phyloP scores from a whole-genome alignment of 768 basidiomycete species.

The Serendipita vermifera region DNA sequence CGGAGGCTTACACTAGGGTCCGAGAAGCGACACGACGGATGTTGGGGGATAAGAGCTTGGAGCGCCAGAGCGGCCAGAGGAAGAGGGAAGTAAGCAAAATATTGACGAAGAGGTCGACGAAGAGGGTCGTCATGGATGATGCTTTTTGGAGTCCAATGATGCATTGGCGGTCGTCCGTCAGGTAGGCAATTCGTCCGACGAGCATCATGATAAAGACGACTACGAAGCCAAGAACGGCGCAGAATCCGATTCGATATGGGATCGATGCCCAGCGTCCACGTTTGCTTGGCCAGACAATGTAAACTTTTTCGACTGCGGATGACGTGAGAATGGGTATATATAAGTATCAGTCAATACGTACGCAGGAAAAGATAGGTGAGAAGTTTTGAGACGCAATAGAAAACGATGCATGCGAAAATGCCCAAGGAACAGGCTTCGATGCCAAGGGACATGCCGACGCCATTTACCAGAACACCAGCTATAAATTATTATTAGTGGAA shows the following conservation, averaged over 20 bases:
- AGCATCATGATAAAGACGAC: slow-evolving; percentile 30
- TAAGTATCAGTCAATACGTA: slow-evolving; percentile 32
- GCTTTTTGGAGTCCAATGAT: slow-evolving; percentile 35
- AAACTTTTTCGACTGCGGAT: slow-evolving; percentile 13
- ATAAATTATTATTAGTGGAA: not conserved
- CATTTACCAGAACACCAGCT: slow-evolving; percentile 35
- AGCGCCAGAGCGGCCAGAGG: slow-evolving; percentile 33
- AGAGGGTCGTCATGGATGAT: slow-evolving; percentile 18
- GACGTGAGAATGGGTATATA: slow-evolving; percentile 15
- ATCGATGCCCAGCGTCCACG: slow-evolving; percentile 27
- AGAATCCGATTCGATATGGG: slow-evolving; percentile 30
- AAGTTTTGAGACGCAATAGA: slow-evolving; percentile 20
- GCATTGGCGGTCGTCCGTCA: slow-evolving; percentile 29
- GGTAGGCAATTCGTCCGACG: slow-evolving; percentile 27
- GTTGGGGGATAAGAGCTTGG: slow-evolving; percentile 23
- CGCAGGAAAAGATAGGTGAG: slow-evolving; percentile 38
- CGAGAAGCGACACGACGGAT: slow-evolving; percentile 30
- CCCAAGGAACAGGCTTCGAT: slow-evolving; percentile 28
- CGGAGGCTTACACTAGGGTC: slow-evolving; percentile 29
- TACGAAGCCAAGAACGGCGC: slow-evolving; percentile 27
- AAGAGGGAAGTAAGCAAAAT: slow-evolving; percentile 24
- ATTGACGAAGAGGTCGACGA: slow-evolving; percentile 26
- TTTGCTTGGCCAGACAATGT: slow-evolving; percentile 17
- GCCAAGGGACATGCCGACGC: slow-evolving; percentile 31
- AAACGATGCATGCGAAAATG: slow-evolving; percentile 32